A percentile compares a stretch with the other conserved stretches of the same genome.
These are phyloP conservation scores for Calvatia gigantea DNA, from an alignment of 768 basidiomycete genomes.

Conservation along the genomic window DNA sequence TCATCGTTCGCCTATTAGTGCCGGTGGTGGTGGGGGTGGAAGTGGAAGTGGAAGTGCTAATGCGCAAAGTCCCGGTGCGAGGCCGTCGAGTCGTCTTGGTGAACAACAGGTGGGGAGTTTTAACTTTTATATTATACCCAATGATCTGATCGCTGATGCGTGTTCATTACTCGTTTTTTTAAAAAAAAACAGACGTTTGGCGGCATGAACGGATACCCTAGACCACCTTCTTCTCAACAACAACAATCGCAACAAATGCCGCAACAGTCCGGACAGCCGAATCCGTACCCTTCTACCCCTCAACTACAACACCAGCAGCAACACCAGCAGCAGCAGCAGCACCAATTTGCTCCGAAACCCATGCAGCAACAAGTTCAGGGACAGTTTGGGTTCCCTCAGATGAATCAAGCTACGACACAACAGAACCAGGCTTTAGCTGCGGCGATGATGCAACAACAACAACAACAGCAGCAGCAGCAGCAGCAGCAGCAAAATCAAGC, in stretches of 20 bases:
- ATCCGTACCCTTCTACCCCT: slow-evolving; percentile 4
- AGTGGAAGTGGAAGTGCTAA: slow-evolving; percentile 9
- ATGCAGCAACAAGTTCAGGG: background rate
- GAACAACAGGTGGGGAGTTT: slow-evolving; percentile 13
- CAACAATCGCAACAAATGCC: slow-evolving; percentile 12
- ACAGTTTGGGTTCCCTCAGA: slow-evolving; percentile 9
- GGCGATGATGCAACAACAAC: slow-evolving; percentile 8
- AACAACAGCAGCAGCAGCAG: background rate
- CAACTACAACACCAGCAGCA: slow-evolving; percentile 2
- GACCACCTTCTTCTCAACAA: slow-evolving; percentile 4
- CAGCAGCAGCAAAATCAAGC: slow-evolving; percentile 6
- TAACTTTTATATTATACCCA: background rate
- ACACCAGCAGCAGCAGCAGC: background rate
- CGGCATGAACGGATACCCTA: slow-evolving; percentile 14
- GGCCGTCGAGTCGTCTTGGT: slow-evolving; percentile 15
- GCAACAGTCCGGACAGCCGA: background rate
- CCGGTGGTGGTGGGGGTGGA: too few species aligned
- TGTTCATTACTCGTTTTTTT: slow-evolving; percentile 3
- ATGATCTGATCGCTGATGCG: background rate
- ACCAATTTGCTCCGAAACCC: background rate
- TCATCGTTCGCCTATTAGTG: slow-evolving; percentile 16
- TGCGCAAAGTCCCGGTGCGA: slow-evolving; percentile 11
- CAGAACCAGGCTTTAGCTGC: slow-evolving; percentile 3
- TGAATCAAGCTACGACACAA: slow-evolving; percentile 5
- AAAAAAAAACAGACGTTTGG: background rate